Evolutionary conservation across 148 eudicot species (phyloP).

Genomic region (Dysphania ambrosioides): DNA sequence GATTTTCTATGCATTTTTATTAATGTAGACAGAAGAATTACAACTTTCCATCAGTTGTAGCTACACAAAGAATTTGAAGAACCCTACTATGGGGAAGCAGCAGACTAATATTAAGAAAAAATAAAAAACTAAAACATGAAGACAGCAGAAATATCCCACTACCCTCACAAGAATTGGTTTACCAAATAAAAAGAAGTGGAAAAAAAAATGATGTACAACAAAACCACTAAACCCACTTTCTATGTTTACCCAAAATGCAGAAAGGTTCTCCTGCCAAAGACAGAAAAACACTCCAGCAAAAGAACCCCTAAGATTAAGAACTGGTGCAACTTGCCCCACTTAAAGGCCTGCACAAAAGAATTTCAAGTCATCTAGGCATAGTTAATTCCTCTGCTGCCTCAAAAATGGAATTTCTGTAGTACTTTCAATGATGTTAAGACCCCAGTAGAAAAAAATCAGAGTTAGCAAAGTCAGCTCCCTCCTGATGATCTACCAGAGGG

Average conservation of each 20-base stretch:
- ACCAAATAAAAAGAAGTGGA: conserved; percentile 1
- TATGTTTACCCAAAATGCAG: conserved; percentile 18
- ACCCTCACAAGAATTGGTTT: conserved; percentile 36
- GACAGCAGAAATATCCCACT: conserved; percentile 31
- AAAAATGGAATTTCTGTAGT: conserved; percentile 18
- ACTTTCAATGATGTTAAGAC: conserved; percentile 27
- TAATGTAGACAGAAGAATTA: conserved; percentile 41
- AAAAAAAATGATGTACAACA: conserved; percentile 45
- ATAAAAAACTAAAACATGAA: conserved; percentile 25
- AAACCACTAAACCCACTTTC: conserved; percentile 18
- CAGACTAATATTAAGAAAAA: conserved; percentile 26
- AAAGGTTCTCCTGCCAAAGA: conserved; percentile 57
- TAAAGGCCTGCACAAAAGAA: conserved; percentile 40
- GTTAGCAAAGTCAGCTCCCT: conserved; percentile 49
- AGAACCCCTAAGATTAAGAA: conserved; percentile 35
- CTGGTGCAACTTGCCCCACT: conserved; percentile 25
- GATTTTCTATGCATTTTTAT: conserved; percentile 35
- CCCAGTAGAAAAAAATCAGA: conserved; percentile 29
- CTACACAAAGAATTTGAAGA: conserved; percentile 65
- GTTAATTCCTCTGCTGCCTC: conserved; percentile 33
- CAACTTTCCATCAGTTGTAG: conserved; percentile 30
- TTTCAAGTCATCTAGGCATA: conserved; percentile 18
- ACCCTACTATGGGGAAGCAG: conserved; percentile 44
- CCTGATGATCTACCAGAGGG: conserved; percentile 21
- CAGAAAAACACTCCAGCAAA: conserved; percentile 42